Conservation (phyloP, 345 rosid species). For the Salix viminalis region DNA sequence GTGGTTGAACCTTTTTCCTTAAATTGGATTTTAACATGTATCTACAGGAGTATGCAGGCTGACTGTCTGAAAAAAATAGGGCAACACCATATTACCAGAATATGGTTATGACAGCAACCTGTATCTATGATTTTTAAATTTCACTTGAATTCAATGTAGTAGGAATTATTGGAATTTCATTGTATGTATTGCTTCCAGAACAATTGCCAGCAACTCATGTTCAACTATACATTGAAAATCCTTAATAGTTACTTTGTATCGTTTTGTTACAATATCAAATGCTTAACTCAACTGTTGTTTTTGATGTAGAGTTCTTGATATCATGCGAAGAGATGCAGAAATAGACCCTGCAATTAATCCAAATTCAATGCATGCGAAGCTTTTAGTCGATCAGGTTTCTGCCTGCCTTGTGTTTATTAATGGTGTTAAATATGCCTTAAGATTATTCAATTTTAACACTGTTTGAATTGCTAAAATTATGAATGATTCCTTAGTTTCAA, state of each 20-base stretch:
- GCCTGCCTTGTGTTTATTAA: conserved; percentile 14
- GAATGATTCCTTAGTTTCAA: neutral
- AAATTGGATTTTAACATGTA: neutral
- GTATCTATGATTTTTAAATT: neutral
- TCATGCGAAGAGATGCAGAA: conserved; percentile 68
- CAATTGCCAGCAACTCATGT: neutral
- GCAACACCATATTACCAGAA: neutral
- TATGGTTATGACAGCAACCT: neutral
- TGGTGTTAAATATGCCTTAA: neutral
- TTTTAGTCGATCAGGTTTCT: conserved; percentile 71
- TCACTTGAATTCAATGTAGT: neutral
- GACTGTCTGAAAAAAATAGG: neutral
- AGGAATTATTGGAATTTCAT: neutral
- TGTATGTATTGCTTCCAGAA: neutral
- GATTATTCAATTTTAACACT: neutral
- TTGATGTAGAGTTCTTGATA: conserved; percentile 70
- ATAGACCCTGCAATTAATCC: conserved; percentile 60
- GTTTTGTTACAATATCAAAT: conserved; percentile 4
- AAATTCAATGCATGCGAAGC: conserved; percentile 54
- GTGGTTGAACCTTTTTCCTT: neutral
- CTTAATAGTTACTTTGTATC: neutral
- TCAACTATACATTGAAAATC: neutral
- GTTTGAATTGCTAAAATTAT: conserved; percentile 8
- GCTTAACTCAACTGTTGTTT: neutral
- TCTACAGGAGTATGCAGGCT: neutral